Evolutionary conservation across 345 rosid genomes (phyloP), one percentile per base, ranked within the genome.

Genomic region (Euphorbia tirucalli): DNA sequence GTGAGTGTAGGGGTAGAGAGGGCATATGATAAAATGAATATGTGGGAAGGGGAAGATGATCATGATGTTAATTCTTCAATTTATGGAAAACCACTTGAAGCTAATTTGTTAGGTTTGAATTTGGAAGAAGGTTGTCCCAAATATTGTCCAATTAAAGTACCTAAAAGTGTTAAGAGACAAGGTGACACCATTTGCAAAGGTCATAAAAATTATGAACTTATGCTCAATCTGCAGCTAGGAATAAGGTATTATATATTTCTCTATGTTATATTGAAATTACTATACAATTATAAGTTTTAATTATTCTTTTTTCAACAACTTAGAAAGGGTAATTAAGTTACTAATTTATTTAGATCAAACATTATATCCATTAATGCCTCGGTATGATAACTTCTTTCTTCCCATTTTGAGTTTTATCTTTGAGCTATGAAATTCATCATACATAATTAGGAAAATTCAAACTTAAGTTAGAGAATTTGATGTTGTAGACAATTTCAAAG

Each of bases 181-280:
- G 98, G 98, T 22, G 96, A 92, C 65, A 89, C 98, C 0, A 94
- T 94, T 18, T 87, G 83, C 18, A 94, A 87, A 84, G 97, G 93
- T 3, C 98, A 94, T 49, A 91, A 88, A 73, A 94, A 94, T 73
- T 94, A 92, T 65, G 97, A 94, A 8, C 90, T 94, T 55, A 94
- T 94, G 97, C 98, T 94, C 68, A 94, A 94, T 83, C 84, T 91
- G 3, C 97, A 91, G 74, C 81, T 90, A 6, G 93, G 91, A 69
- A 89, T 90, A 74, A 71, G 80, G 81, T 85, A 73, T 15, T 56
- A 0, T 14, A n/a, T 21, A 9, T 49, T 5, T 31, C 22, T 54
- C n/a, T n/a, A n/a, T n/a, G n/a, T n/a, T n/a, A n/a, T n/a, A n/a
- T n/a, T n/a, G n/a, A n/a, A n/a, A n/a, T n/a, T n/a, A n/a, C n/a